A percentile compares a stretch with the other conserved stretches of the same genome.
phyloP scores from a whole-genome alignment of 352 stramenopile genomes.

The Pythium dissotocum region DNA sequence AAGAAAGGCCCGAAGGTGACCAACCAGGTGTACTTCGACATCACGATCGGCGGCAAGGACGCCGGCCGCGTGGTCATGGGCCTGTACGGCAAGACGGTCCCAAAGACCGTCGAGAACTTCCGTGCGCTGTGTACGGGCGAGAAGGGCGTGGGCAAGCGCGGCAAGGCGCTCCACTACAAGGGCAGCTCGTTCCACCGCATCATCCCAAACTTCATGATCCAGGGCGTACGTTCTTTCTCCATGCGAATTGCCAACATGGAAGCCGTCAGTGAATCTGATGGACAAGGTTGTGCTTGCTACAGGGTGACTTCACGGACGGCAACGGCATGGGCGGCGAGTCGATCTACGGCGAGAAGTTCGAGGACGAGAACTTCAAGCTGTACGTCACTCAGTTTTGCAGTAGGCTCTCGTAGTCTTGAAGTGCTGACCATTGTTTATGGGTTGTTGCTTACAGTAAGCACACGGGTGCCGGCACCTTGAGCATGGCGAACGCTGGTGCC shows the following conservation, averaged over 20 bases:
- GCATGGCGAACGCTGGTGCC: slow-evolving; percentile 83
- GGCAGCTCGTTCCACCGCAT: slow-evolving; percentile 96
- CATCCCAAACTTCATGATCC: slow-evolving; percentile 95
- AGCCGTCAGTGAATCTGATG: background rate
- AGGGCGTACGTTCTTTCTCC: slow-evolving; percentile 48
- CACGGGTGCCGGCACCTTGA: slow-evolving; percentile 63
- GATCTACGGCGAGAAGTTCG: slow-evolving; percentile 82
- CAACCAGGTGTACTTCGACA: slow-evolving; percentile 95
- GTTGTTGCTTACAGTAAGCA: slow-evolving; percentile 50
- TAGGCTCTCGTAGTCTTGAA: background rate
- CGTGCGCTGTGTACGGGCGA: slow-evolving; percentile 70
- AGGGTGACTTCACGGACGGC: slow-evolving; percentile 80
- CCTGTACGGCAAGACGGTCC: slow-evolving; percentile 83
- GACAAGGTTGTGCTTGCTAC: background rate
- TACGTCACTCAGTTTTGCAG: slow-evolving; percentile 23
- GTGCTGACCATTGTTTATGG: background rate
- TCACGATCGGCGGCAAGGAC: slow-evolving; percentile 91
- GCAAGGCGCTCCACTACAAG: slow-evolving; percentile 98
- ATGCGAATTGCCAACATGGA: background rate
- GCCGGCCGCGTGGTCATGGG: slow-evolving; percentile 86
- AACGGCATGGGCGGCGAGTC: slow-evolving; percentile 77
- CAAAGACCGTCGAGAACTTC: slow-evolving; percentile 83
- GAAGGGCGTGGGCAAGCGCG: slow-evolving; percentile 83
- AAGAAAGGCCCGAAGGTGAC: slow-evolving; percentile 78
- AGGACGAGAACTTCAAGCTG: slow-evolving; percentile 89